Percentiles rank a stretch among this genome's conserved stretches.
phyloP scores from a whole-genome alignment of 257 asterid species.

The Eustoma russellianum region DNA sequence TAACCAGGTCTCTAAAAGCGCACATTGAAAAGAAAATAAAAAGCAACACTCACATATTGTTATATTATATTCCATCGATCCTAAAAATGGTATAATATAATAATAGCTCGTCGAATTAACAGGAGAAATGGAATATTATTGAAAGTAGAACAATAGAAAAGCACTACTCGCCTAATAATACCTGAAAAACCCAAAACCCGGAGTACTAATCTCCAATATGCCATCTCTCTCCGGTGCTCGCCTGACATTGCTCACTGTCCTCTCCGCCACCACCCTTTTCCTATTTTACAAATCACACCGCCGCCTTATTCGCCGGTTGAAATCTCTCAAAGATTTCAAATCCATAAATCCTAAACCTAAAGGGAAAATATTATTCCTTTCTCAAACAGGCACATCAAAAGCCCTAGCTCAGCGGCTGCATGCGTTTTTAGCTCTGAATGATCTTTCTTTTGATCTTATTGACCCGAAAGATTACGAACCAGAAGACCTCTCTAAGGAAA shows the following conservation, averaged over 20 bases:
- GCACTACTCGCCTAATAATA: background rate
- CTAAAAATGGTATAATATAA: no score
- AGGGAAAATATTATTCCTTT: constrained; percentile 74
- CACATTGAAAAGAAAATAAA: no score
- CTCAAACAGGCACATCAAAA: constrained; percentile 74
- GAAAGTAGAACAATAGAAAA: background rate
- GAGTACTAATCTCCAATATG: constrained; percentile 29
- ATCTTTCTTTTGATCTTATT: constrained; percentile 50
- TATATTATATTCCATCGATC: no score
- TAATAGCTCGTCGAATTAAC: background rate
- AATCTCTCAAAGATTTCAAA: constrained; percentile 15
- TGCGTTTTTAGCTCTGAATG: constrained; percentile 29
- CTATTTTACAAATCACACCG: constrained; percentile 77
- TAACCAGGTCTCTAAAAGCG: no score
- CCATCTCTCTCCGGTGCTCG: constrained; percentile 46
- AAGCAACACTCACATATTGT: no score
- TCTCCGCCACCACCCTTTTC: constrained; percentile 73
- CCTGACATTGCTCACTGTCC: constrained; percentile 54
- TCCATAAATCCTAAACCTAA: constrained; percentile 16
- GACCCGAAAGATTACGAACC: constrained; percentile 88
- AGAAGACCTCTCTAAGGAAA: constrained; percentile 70
- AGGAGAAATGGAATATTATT: background rate
- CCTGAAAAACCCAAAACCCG: background rate
- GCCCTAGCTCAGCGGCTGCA: constrained; percentile 82
- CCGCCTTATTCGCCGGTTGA: constrained; percentile 43